Conservation (phyloP, 441 rosid genomes). For the Breynia disticha region DNA sequence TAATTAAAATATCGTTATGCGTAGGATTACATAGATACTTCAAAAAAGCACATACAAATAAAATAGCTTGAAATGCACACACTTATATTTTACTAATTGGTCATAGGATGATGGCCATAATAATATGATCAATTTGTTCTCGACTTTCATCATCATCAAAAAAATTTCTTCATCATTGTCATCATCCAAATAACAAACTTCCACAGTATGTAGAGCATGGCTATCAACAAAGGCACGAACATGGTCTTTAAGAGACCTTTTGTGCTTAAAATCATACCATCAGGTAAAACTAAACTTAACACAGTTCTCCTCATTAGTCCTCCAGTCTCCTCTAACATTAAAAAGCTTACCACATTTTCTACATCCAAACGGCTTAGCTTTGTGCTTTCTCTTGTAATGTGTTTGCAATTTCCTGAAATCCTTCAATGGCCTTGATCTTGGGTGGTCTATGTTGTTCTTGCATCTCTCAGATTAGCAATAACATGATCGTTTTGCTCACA, state of each 20-base stretch:
- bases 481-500: too few relatives aligned
- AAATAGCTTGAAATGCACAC: too few relatives aligned
- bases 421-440: conserved; percentile 76
- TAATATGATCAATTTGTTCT: conserved; percentile 4
- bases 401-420: conserved; percentile 91
- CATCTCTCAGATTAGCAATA: conserved; percentile 85
- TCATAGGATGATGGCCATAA: too few relatives aligned
- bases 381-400: conserved; percentile 81
- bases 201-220: conserved; percentile 56
- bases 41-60: too few relatives aligned
- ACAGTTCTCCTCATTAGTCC: conserved; percentile 89
- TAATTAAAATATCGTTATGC: too few relatives aligned
- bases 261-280: conserved; percentile 88
- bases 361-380: conserved; percentile 67
- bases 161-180: conserved; percentile 23
- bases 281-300: conserved; percentile 84
- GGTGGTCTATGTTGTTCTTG: conserved; percentile 78
- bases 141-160: conserved; percentile 11
- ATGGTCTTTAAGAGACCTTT: conserved; percentile 84
- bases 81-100: too few relatives aligned
- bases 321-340: conserved; percentile 87
- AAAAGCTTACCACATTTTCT: conserved; percentile 71
- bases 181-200: conserved; percentile 27
- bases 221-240: conserved; percentile 72
- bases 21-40: too few relatives aligned